Evolutionary conservation across 2,329 filamentous ascomycete genomes (phyloP).

Genomic region (Aspergillus cejpii): DNA sequence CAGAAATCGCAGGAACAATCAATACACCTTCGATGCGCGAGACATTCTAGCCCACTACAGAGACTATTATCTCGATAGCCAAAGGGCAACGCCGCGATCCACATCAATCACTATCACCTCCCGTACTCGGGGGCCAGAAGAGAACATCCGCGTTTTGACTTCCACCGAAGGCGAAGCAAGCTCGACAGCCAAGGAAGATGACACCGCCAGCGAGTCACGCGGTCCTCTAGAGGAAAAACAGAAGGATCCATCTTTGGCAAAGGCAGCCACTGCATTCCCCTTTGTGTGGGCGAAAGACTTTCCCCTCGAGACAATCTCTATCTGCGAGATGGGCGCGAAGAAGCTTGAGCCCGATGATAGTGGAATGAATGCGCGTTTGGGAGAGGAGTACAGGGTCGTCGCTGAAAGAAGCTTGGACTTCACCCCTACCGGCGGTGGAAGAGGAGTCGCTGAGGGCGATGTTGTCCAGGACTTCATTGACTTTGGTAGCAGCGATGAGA

Average conservation of each 20-base stretch:
- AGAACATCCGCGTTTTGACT: neutral
- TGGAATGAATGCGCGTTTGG: constrained; percentile 42
- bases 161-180: neutral
- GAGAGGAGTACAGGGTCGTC: constrained; percentile 49
- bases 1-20: constrained; percentile 14
- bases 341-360: constrained; percentile 46
- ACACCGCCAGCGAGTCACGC: neutral
- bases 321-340: constrained; percentile 85
- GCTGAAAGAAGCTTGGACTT: constrained; percentile 30
- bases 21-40: constrained; percentile 46
- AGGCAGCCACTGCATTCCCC: constrained; percentile 14
- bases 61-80: constrained; percentile 31
- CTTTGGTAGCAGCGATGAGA: neutral
- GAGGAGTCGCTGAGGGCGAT: neutral
- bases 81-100: constrained; percentile 17
- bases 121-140: neutral
- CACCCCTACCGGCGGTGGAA: neutral
- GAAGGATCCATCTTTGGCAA: neutral
- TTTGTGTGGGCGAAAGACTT: constrained; percentile 66
- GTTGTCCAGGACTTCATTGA: neutral
- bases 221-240: neutral
- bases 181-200: neutral
- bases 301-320: constrained; percentile 61
- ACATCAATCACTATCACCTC: neutral
- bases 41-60: constrained; percentile 28